A percentile compares a stretch with the other conserved stretches of the same genome.
phyloP scores from a whole-genome alignment of 352 stramenopile species.

The Phytophthora pistaciae region DNA sequence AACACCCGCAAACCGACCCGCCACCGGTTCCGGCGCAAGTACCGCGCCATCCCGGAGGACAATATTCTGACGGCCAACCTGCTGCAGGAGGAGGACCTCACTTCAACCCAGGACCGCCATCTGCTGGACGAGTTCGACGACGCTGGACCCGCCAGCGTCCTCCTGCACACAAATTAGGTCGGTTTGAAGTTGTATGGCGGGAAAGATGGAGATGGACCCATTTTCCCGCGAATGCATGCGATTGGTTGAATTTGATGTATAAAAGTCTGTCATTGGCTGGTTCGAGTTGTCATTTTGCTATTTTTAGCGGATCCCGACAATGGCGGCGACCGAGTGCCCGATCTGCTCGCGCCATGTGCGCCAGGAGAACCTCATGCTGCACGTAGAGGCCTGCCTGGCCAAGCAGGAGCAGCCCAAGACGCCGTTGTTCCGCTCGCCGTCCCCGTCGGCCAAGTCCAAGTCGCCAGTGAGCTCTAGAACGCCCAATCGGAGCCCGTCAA shows the following conservation, averaged over 20 bases:
- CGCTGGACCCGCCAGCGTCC: conserved; percentile 26
- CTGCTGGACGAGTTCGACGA: conserved; percentile 44
- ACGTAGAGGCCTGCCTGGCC: conserved; percentile 70
- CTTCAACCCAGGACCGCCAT: conserved; percentile 35
- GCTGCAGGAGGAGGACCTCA: conserved; percentile 40
- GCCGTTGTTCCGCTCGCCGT: conserved; percentile 12
- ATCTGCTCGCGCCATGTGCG: conserved; percentile 85
- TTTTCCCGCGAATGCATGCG: conserved; percentile 23
- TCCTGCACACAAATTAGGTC: conserved; percentile 25
- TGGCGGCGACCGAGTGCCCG: conserved; percentile 61
- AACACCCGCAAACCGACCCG: conserved; percentile 33
- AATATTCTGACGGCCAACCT: conserved; percentile 43
- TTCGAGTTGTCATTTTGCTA: conserved; percentile 16
- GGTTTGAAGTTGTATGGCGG: conserved; percentile 11
- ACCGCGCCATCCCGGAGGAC: conserved; percentile 46
- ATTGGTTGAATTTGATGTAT: conserved; percentile 26
- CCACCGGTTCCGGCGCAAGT: conserved; percentile 43
- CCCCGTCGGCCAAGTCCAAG: conserved; percentile 27
- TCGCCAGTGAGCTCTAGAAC: conserved; percentile 8
- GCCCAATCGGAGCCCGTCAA: conserved; percentile 18
- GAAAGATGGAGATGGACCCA: conserved; percentile 1
- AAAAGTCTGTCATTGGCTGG: conserved; percentile 15
- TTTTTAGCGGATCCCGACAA: neutral
- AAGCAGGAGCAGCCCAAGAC: conserved; percentile 42
- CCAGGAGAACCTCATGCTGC: conserved; percentile 73